Base-by-base conservation (phyloP, 2,329 filamentous ascomycete species). In the Ophiostoma piceae region DNA sequence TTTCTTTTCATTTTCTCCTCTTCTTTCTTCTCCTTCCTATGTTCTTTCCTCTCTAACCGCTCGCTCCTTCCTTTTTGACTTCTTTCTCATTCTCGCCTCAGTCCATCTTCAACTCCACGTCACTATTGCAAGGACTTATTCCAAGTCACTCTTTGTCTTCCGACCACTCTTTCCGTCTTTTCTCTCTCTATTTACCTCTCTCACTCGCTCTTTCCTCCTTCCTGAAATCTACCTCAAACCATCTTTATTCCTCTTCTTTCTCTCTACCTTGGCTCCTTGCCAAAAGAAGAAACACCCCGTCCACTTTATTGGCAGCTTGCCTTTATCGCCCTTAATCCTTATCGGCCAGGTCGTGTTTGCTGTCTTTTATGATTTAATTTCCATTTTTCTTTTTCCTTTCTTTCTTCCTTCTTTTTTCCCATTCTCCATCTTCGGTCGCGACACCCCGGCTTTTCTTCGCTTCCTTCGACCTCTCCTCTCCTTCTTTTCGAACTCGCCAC, bases 241-340 rank as follows among this genome's bases (percentile, higher is more conserved):
- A 7, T 62, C 57, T 62, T 62, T 62, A 32, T 32, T 12, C 57
- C 22, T 32, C 26, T 35, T 62, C 57, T 35, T 32, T 62, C 26
- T 62, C 19, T 8, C 9, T 39, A 22, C 62, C 19, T 65, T 22
- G 6, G 7, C 35, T 12, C 35, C n/a, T 22, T 35, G 4, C 62
- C 35, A 3, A 39, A 65, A 65, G n/a, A n/a, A 65, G 62, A n/a
- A 65, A 39, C 19, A 6, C 35, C 11, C 62, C 62, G 62, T 39
- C 60, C 32, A 37, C 60, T 57, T 64, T 64, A 64, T 64, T 29
- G 60, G 60, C 60, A 64, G 29, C 29, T 64, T 29, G 32, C 62
- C 62, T 39, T 22, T 39, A 65, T 65, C 62, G 62, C 62, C 9
- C n/a, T 22, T 35, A 39, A 41, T 65, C 35, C 19, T 39, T 65